phyloP scores from a whole-genome alignment of 164 flowering plant genomes.

The Paratinospora sagittata region DNA sequence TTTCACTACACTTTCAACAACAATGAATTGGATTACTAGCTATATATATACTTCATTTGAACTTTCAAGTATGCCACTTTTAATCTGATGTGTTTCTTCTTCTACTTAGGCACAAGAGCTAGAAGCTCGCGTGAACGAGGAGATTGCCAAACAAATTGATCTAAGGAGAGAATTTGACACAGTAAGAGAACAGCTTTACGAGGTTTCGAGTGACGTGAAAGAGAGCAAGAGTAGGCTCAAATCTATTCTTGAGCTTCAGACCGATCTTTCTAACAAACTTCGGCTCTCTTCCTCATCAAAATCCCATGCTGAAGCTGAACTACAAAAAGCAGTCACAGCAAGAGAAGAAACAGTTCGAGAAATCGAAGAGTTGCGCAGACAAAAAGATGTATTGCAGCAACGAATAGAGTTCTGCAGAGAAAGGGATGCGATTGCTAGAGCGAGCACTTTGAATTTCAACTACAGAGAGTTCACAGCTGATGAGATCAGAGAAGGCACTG shows the following conservation, averaged over 20 bases:
- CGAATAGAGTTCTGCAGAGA: constrained; percentile 56
- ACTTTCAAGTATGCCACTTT: too few species aligned
- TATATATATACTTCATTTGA: too few species aligned
- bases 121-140: constrained; percentile 32
- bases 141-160: constrained; percentile 25
- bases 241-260: constrained; percentile 37
- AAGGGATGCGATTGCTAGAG: constrained; percentile 38
- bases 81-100: neutral
- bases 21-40: neutral
- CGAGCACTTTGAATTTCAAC: constrained; percentile 19
- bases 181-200: constrained; percentile 29
- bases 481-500: constrained; percentile 46
- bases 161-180: constrained; percentile 29
- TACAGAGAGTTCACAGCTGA: constrained; percentile 42
- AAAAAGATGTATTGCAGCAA: constrained; percentile 43
- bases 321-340: constrained; percentile 34
- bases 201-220: constrained; percentile 30
- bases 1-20: too few species aligned
- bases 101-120: constrained; percentile 35
- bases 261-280: constrained; percentile 41
- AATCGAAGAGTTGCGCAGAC: constrained; percentile 45
- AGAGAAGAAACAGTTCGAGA: constrained; percentile 38
- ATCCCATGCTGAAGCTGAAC: constrained; percentile 26
- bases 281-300: constrained; percentile 29
- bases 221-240: constrained; percentile 38